A percentile compares a stretch with the other conserved stretches of the same genome.
These are phyloP conservation scores for Rhododendron vialii DNA, from an alignment of 148 eudicot species.

Conservation along the genomic window DNA sequence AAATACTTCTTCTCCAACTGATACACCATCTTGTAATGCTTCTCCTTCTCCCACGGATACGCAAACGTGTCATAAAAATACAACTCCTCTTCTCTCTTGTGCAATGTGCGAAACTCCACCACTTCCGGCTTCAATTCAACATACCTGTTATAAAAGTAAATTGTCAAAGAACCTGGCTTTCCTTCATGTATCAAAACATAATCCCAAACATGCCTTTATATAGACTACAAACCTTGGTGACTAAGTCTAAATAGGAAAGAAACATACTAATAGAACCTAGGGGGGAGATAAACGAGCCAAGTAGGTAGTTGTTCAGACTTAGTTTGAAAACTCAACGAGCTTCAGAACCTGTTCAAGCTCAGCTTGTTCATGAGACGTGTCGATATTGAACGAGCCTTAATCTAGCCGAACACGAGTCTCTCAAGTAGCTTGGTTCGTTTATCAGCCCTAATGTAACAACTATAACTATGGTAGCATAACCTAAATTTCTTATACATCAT, in stretches of 20 bases:
- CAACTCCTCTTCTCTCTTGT: constrained; percentile 82
- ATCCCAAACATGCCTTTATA: neutral
- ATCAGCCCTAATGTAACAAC: no score
- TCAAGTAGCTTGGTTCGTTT: neutral
- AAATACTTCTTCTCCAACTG: constrained; percentile 97
- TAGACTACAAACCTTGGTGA: neutral
- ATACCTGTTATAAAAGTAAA: neutral
- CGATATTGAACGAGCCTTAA: neutral
- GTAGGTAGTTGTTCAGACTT: neutral
- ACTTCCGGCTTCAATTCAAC: constrained; percentile 85
- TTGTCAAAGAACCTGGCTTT: neutral
- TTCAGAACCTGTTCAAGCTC: neutral
- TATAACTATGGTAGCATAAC: no score
- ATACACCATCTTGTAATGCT: constrained; percentile 97
- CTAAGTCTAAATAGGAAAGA: neutral
- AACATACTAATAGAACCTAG: neutral
- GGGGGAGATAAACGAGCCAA: neutral
- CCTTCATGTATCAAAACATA: neutral
- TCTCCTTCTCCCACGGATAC: constrained; percentile 94
- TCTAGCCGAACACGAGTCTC: neutral
- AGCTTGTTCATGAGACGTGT: neutral
- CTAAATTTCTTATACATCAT: no score
- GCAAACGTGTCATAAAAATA: constrained; percentile 84
- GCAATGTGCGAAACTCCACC: constrained; percentile 76
- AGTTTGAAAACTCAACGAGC: neutral